phyloP scores from a whole-genome alignment of 2,329 filamentous ascomycete species.

The Trichoderma lentiforme region DNA sequence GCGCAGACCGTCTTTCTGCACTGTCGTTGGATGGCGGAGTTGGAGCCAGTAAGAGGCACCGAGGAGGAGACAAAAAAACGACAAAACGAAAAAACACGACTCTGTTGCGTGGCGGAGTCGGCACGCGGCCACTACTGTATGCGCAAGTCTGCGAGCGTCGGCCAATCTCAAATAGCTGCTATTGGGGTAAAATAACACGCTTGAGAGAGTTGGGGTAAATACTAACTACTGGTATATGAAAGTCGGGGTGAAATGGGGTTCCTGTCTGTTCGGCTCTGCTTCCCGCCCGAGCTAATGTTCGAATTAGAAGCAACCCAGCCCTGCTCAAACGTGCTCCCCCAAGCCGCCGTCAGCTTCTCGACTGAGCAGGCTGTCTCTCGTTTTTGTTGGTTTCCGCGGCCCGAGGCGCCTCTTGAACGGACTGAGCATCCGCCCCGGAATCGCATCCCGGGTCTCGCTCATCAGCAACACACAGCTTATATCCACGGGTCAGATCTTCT shows the following conservation, averaged over 20 bases:
- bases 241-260: not conserved
- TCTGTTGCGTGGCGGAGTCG: not conserved
- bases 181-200: not conserved
- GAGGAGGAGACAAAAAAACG: not conserved
- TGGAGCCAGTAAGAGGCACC: not conserved
- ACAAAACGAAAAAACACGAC: not conserved
- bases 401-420: not conserved
- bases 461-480: not conserved
- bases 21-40: constrained; percentile 10
- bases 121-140: not conserved
- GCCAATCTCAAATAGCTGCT: not conserved
- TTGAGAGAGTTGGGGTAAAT: not conserved
- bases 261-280: not conserved
- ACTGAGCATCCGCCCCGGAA: not conserved
- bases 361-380: not conserved
- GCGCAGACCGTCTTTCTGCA: constrained; percentile 2
- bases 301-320: not conserved
- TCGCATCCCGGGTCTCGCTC: not conserved
- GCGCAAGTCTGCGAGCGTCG: not conserved
- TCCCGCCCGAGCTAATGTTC: not conserved
- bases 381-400: not conserved
- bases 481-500: not conserved
- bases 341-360: not conserved
- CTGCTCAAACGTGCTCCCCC: not conserved
- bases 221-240: not conserved